These are phyloP conservation scores for Arxiozyma slooffiae DNA, from an alignment of 1,139 yeast genomes.

Conservation along the genomic window DNA sequence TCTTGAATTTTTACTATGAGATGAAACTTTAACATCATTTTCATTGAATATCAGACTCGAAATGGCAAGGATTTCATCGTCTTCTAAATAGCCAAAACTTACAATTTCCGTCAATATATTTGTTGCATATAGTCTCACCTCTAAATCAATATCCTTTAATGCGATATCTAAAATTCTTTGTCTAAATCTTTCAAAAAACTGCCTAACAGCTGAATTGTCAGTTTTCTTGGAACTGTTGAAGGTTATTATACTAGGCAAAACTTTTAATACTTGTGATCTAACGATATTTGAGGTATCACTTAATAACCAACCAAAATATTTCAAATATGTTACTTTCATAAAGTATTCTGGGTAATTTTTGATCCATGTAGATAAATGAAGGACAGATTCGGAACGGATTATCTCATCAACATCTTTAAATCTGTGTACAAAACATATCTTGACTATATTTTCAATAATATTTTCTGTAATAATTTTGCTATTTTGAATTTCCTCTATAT, in stretches of 20 bases:
- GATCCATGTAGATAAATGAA: slow-evolving; percentile 59
- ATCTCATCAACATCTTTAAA: slow-evolving; percentile 70
- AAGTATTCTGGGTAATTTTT: slow-evolving; percentile 59
- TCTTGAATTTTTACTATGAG: slow-evolving; percentile 29
- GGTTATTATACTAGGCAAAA: slow-evolving; percentile 38
- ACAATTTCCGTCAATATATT: slow-evolving; percentile 48
- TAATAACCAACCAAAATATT: slow-evolving; percentile 76
- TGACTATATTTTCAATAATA: slow-evolving; percentile 55
- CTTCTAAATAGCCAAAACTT: slow-evolving; percentile 53
- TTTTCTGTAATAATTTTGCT: slow-evolving; percentile 47
- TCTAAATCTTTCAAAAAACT: slow-evolving; percentile 64
- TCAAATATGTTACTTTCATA: slow-evolving; percentile 56
- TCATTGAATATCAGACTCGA: slow-evolving; percentile 40
- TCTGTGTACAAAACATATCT: slow-evolving; percentile 62
- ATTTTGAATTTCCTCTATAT: slow-evolving; percentile 40
- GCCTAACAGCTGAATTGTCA: slow-evolving; percentile 44
- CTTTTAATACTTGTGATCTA: slow-evolving; percentile 54
- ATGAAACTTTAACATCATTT: slow-evolving; percentile 28
- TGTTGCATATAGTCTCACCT: slow-evolving; percentile 46
- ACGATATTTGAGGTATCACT: slow-evolving; percentile 59
- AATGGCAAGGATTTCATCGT: slow-evolving; percentile 39
- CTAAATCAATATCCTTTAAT: slow-evolving; percentile 41
- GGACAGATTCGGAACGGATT: slow-evolving; percentile 62
- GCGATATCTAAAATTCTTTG: slow-evolving; percentile 57
- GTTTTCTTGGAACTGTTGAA: slow-evolving; percentile 31